Percentiles rank a stretch among this genome's conserved stretches.
Evolutionary conservation across 305 asterid species (phyloP).

Genomic region (Solanum hybrid): DNA sequence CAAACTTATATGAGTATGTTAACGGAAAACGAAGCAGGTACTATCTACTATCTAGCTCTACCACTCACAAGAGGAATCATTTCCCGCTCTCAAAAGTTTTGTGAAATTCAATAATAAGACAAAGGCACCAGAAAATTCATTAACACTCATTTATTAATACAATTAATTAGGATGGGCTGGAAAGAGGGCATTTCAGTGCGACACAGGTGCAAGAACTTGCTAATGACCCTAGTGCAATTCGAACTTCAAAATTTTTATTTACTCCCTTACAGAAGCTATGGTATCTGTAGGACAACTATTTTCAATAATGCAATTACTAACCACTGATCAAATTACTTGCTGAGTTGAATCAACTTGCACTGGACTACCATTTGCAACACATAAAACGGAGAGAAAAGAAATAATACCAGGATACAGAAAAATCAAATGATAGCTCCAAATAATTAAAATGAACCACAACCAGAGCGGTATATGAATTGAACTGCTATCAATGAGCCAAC

Average conservation of each 20-base stretch:
- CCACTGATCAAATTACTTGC: neutral
- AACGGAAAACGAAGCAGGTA: neutral
- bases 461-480: neutral
- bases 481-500: constrained; percentile 27
- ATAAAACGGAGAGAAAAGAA: neutral
- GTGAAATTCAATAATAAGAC: neutral
- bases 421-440: neutral
- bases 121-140: neutral
- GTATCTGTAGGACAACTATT: neutral
- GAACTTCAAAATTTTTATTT: neutral
- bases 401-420: neutral
- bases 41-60: neutral
- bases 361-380: neutral
- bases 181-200: neutral
- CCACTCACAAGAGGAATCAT: neutral
- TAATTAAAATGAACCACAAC: neutral
- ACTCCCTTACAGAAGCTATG: neutral
- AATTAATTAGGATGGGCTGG: neutral
- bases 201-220: neutral
- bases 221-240: neutral
- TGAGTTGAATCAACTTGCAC: neutral
- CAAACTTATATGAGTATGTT: neutral
- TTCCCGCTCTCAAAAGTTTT: neutral
- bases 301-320: neutral
- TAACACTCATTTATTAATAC: neutral